These are phyloP conservation scores for Brettanomyces custersianus DNA, from an alignment of 805 yeast species.

Conservation along the genomic window DNA sequence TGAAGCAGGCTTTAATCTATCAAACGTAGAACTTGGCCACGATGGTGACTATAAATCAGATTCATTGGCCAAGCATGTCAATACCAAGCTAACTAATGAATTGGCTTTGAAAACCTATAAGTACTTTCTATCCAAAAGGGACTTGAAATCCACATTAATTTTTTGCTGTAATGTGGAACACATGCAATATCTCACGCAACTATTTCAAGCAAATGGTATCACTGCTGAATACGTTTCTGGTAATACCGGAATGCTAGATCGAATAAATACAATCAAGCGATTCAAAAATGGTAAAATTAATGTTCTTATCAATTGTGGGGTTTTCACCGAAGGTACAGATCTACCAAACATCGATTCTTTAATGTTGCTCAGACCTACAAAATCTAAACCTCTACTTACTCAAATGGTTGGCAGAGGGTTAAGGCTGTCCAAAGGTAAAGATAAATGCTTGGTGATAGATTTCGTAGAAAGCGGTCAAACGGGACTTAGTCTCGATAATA, in stretches of 20 bases:
- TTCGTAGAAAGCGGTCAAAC: constrained; percentile 50
- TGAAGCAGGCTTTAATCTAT: constrained; percentile 27
- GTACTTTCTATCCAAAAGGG: constrained; percentile 30
- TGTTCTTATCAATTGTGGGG: constrained; percentile 79
- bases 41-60: constrained; percentile 47
- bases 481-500: constrained; percentile 19
- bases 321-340: constrained; percentile 93
- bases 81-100: constrained; percentile 43
- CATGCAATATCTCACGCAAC: constrained; percentile 41
- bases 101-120: constrained; percentile 46
- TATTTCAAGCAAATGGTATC: constrained; percentile 51
- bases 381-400: constrained; percentile 56
- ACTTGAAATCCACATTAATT: constrained; percentile 54
- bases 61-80: constrained; percentile 45
- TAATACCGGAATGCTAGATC: constrained; percentile 40
- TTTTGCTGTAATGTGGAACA: constrained; percentile 75
- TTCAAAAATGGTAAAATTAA: constrained; percentile 57
- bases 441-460: constrained; percentile 66
- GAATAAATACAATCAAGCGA: constrained; percentile 44
- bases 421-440: constrained; percentile 52
- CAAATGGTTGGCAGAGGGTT: constrained; percentile 94
- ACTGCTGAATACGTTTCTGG: constrained; percentile 69
- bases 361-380: constrained; percentile 72
- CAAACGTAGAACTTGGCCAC: constrained; percentile 12
- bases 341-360: constrained; percentile 82